Evolutionary conservation across 345 rosid genomes (phyloP).

Genomic region (Camelina hispida): DNA sequence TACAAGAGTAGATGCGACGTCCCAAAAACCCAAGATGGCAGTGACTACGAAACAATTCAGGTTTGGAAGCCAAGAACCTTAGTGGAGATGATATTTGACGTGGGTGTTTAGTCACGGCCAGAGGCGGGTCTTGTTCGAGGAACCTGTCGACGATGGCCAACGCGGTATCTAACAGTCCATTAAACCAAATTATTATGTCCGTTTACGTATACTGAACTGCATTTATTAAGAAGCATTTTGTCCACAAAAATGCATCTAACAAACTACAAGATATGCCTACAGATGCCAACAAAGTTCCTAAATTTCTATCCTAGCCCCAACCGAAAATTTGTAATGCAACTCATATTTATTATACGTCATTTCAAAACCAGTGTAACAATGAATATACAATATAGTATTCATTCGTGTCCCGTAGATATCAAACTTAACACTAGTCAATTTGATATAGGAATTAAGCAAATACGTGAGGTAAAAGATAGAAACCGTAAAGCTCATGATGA

Average conservation of each 20-base stretch:
- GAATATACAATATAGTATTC: no score
- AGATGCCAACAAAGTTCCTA: neutral
- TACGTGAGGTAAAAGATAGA: no score
- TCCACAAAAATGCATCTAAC: no score
- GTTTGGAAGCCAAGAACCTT: slow-evolving; percentile 14
- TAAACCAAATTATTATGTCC: neutral
- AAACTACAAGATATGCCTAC: neutral
- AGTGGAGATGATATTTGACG: neutral
- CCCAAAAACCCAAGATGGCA: neutral
- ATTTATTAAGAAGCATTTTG: neutral
- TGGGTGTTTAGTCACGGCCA: neutral
- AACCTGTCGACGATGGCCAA: neutral
- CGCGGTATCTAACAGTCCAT: slow-evolving; percentile 21
- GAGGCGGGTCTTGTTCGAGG: neutral
- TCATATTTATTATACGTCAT: no score
- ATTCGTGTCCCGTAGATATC: no score
- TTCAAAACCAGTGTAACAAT: no score
- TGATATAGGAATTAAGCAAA: no score
- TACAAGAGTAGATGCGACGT: neutral
- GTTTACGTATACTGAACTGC: neutral
- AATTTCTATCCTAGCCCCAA: no score
- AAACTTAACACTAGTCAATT: no score
- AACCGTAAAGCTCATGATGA: no score
- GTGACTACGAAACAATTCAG: slow-evolving; percentile 26
- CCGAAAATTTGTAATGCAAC: no score